A percentile compares a stretch with the other conserved stretches of the same genome.
phyloP scores from a whole-genome alignment of 768 basidiomycete genomes.

The Suillus ampliporus region DNA sequence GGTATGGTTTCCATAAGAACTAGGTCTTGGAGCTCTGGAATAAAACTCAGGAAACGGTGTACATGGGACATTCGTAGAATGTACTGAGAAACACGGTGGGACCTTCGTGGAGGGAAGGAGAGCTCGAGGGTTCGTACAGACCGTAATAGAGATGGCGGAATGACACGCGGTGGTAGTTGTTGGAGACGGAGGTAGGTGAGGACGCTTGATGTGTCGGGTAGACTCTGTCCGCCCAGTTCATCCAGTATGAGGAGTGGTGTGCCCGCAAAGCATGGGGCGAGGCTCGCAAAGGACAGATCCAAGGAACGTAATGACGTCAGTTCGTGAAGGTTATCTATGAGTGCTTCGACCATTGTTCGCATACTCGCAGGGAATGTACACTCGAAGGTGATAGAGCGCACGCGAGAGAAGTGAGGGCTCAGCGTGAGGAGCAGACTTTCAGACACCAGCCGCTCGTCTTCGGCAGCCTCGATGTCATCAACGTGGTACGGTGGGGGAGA shows the following conservation, averaged over 20 bases:
- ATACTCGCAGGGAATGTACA: conserved; percentile 37
- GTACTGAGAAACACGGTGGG: conserved; percentile 34
- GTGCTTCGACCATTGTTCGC: conserved; percentile 28
- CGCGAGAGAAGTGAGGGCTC: conserved; percentile 29
- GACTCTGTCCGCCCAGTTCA: conserved; percentile 17
- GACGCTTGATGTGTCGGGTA: conserved; percentile 8
- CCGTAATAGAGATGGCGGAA: conserved; percentile 43
- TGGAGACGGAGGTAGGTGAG: conserved; percentile 46
- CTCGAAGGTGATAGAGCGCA: conserved; percentile 41
- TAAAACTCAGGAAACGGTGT: conserved; percentile 41
- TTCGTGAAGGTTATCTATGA: conserved; percentile 22
- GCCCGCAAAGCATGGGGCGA: conserved; percentile 33
- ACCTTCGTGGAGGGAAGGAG: conserved; percentile 41
- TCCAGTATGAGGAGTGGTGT: conserved; percentile 31
- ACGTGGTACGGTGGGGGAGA: conserved; percentile 24
- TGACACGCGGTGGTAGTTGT: conserved; percentile 45
- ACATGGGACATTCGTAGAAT: conserved; percentile 48
- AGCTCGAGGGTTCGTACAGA: conserved; percentile 51
- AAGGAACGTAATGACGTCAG: conserved; percentile 31
- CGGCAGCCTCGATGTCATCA: conserved; percentile 23
- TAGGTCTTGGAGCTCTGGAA: conserved; percentile 49
- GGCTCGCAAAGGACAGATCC: conserved; percentile 32
- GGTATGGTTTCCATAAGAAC: conserved; percentile 49
- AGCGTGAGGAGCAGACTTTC: conserved; percentile 31
- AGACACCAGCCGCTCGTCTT: conserved; percentile 20